These are phyloP conservation scores for Malbranchea zuffiana DNA, from an alignment of 2,329 filamentous ascomycete species.

Conservation along the genomic window DNA sequence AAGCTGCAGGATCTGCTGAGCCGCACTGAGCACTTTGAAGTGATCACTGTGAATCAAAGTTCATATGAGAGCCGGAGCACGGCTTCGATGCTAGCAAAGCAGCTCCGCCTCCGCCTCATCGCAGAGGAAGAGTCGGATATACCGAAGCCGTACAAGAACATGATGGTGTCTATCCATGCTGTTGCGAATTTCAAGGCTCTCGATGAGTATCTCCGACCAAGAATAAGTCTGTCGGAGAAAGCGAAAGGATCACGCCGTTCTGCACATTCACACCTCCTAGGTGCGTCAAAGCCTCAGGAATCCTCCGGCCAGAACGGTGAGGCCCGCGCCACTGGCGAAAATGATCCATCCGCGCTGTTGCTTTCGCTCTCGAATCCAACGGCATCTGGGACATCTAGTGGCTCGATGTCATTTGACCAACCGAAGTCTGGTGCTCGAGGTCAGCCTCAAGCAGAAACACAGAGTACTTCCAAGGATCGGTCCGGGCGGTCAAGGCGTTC, in stretches of 20 bases:
- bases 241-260: constrained; percentile 49
- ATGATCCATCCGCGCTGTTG: constrained; percentile 4
- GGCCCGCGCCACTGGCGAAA: neutral
- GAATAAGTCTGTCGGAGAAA: constrained; percentile 69
- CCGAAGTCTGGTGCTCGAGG: neutral
- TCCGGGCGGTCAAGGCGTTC: constrained; percentile 9
- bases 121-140: constrained; percentile 62
- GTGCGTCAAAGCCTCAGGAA: constrained; percentile 53
- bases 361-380: too few relatives aligned
- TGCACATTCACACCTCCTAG: constrained; percentile 61
- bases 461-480: constrained; percentile 26
- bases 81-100: constrained; percentile 91
- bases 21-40: constrained; percentile 94
- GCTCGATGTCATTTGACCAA: constrained; percentile 6
- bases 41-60: constrained; percentile 85
- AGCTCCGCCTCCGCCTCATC: constrained; percentile 76
- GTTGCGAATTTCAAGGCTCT: constrained; percentile 96
- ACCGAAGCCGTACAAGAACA: constrained; percentile 74
- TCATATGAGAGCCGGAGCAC: constrained; percentile 46
- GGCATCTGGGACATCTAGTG: constrained; percentile 2
- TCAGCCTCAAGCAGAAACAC: constrained; percentile 22
- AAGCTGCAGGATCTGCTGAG: constrained; percentile 95
- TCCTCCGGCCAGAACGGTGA: constrained; percentile 24
- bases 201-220: constrained; percentile 86
- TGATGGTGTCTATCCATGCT: constrained; percentile 97